A percentile compares a stretch with the other conserved stretches of the same genome.
Evolutionary conservation across 306 rosid species (phyloP).

Genomic region (Cucumis cinereus): DNA sequence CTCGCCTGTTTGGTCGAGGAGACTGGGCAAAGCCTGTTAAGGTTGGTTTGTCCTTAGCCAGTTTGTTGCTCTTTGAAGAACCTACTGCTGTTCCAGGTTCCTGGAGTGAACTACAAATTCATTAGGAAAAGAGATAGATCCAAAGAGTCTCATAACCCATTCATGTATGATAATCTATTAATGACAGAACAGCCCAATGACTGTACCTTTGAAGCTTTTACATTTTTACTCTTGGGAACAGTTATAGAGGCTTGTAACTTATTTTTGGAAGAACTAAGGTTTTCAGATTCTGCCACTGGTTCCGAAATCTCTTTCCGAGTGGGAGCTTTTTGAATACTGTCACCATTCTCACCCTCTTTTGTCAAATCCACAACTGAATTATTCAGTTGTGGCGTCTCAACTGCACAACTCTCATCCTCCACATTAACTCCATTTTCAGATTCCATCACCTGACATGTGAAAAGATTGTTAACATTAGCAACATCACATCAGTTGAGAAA

Average conservation of each 20-base stretch:
- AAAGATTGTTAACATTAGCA: neutral
- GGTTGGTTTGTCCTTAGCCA: slow-evolving; percentile 44
- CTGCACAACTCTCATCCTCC: slow-evolving; percentile 63
- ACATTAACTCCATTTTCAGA: slow-evolving; percentile 43
- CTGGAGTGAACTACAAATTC: slow-evolving; percentile 29
- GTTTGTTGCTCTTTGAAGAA: slow-evolving; percentile 40
- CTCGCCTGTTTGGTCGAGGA: slow-evolving; percentile 31
- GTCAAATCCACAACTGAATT: slow-evolving; percentile 10
- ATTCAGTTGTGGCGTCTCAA: slow-evolving; percentile 32
- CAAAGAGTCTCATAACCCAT: neutral
- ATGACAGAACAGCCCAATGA: neutral
- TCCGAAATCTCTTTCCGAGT: slow-evolving; percentile 27
- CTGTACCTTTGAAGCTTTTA: slow-evolving; percentile 48
- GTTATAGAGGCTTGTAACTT: slow-evolving; percentile 32
- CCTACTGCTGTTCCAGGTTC: slow-evolving; percentile 28
- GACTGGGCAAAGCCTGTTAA: slow-evolving; percentile 24
- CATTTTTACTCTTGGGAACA: slow-evolving; percentile 30
- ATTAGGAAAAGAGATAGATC: neutral
- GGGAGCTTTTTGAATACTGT: slow-evolving; percentile 24
- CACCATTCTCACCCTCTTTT: slow-evolving; percentile 25
- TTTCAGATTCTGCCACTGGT: slow-evolving; percentile 25
- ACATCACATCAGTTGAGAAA: neutral
- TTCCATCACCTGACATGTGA: slow-evolving; percentile 40
- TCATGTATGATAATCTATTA: neutral
- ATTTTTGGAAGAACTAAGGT: slow-evolving; percentile 23